Evolutionary conservation across 176 grass and related monocot genomes (phyloP).

Genomic region (Juncus inflexus): DNA sequence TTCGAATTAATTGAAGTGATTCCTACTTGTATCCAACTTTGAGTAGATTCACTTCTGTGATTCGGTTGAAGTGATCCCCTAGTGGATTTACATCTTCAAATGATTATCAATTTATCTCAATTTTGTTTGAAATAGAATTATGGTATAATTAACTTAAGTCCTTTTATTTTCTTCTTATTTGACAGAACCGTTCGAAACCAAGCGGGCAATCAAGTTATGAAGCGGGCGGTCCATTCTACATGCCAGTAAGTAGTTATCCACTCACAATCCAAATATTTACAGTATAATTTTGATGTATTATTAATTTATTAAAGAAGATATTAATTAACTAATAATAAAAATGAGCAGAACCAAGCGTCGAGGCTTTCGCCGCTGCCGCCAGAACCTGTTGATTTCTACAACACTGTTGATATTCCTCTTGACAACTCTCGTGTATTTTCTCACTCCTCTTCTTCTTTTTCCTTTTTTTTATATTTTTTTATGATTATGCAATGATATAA

Average conservation of each 20-base stretch:
- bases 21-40: neutral
- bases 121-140: too few relatives aligned
- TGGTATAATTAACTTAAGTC: too few relatives aligned
- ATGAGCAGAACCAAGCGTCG: slow-evolving; percentile 46
- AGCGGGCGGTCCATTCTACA: slow-evolving; percentile 22
- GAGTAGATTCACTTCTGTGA: neutral
- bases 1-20: too few relatives aligned
- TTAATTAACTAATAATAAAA: slow-evolving; percentile 1
- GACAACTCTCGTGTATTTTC: slow-evolving; percentile 49
- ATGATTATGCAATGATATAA: slow-evolving; percentile 16
- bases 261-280: neutral
- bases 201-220: neutral
- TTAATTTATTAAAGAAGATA: slow-evolving; percentile 6
- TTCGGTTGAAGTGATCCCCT: slow-evolving; percentile 13
- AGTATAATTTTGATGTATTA: too few relatives aligned
- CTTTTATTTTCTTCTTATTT: neutral
- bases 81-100: slow-evolving; percentile 1
- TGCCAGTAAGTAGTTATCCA: slow-evolving; percentile 17
- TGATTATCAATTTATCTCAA: neutral
- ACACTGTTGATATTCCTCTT: slow-evolving; percentile 85
- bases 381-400: slow-evolving; percentile 94
- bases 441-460: slow-evolving; percentile 9
- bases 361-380: slow-evolving; percentile 77
- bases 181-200: slow-evolving; percentile 20
- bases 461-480: slow-evolving; percentile 6